phyloP scores from a whole-genome alignment of 208 protist species.

The Crithidia brevicula region DNA sequence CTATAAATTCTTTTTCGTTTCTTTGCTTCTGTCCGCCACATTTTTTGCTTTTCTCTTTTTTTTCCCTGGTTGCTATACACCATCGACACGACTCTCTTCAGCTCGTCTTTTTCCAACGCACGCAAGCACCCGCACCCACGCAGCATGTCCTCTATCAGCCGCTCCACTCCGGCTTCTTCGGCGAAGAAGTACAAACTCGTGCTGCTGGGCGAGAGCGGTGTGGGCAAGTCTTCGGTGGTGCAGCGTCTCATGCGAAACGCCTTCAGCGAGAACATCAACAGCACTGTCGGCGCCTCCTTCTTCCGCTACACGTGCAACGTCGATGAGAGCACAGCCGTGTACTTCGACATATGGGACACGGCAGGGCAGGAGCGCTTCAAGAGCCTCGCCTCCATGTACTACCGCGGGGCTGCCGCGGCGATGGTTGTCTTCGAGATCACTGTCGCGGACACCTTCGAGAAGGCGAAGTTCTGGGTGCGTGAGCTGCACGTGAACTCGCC shows the following conservation, averaged over 20 bases:
- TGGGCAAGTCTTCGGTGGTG: constrained; percentile 91
- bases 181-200: constrained; percentile 87
- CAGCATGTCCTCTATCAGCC: constrained; percentile 13
- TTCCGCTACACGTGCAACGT: constrained; percentile 79
- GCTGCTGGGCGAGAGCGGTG: constrained; percentile 87
- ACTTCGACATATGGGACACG: constrained; percentile 93
- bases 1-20: too few species aligned
- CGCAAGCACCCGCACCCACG: not conserved
- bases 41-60: not conserved
- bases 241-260: constrained; percentile 84
- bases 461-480: constrained; percentile 96
- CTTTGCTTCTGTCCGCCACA: too few species aligned
- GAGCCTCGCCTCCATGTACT: constrained; percentile 93
- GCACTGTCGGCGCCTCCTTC: constrained; percentile 87
- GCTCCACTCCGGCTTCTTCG: constrained; percentile 1
- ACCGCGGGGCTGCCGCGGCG: constrained; percentile 88
- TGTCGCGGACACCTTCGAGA: constrained; percentile 92
- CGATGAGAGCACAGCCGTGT: constrained; percentile 50
- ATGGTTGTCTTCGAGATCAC: constrained; percentile 98
- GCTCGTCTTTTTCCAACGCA: not conserved
- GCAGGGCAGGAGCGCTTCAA: constrained; percentile 91
- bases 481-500: constrained; percentile 92
- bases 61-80: too few species aligned
- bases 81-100: too few species aligned
- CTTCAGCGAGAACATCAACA: constrained; percentile 72